Evolutionary conservation across 305 asterid genomes (phyloP), one percentile per base, ranked within the genome.

Genomic region (Vinca major): DNA sequence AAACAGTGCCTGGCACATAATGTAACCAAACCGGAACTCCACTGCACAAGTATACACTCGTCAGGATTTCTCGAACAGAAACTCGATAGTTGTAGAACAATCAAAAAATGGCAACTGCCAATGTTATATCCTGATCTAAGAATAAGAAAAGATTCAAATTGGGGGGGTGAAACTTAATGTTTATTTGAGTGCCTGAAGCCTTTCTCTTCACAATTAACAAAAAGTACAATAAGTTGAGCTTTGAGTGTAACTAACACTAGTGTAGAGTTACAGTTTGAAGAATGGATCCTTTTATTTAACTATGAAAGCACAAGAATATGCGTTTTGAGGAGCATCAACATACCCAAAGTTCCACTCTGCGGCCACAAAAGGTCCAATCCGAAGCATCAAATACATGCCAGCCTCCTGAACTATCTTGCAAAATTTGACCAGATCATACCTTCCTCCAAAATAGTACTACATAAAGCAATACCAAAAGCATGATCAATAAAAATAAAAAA

Each of bases 11-110:
- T 1, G 91, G 92, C 63, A 89, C 85, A 64, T 92, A 89, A 77
- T 92, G 98, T 84, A 92, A 72, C 98, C 98, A 92, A 75, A 89
- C 96, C 76, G 98, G 98, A 36, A 92, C 78, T 58, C 98, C 98
- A 13, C 98, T 92, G 88, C 71, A 73, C 58, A 71, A 52, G 50
- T 57, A 75, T 60, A 54, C 6, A 73, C 39, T 65, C 26, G 57
- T 81, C 73, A 83, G 73, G 43, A 57, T 53, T 53, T 73, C 66
- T 26, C 19, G 2, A 62, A 10, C 44, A 45, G 53, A 21, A 50
- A 48, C 12, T 57, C 10, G 52, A 45, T 20, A 58, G 36, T 58
- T 26, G n/a, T 63, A 8, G 43, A 7, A 72, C 33, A 61, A 14
- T 37, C 45, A 16, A 40, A 12, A 6, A 21, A 47, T 12, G 19